Percentiles rank a stretch among this genome's conserved stretches.
Conservation (phyloP, 202 grass and related monocot species). For the Cymbopogon flexuosus region DNA sequence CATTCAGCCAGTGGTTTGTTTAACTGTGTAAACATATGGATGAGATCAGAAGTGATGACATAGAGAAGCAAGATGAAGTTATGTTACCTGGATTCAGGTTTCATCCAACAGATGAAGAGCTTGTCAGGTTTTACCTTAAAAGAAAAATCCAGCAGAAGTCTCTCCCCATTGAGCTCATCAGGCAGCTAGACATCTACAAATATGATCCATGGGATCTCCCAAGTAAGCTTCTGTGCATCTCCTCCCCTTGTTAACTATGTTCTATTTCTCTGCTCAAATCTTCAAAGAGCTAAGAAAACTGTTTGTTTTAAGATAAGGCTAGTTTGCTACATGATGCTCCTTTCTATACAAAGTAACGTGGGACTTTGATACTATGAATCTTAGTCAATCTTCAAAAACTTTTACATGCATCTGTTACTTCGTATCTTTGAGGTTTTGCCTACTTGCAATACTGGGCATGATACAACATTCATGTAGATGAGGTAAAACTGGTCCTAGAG, state of each 20-base stretch:
- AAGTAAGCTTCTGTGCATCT: constrained; percentile 59
- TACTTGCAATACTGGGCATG: neutral
- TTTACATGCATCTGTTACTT: constrained; percentile 24
- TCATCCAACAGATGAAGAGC: constrained; percentile 95
- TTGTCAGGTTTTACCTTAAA: constrained; percentile 88
- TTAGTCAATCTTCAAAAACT: neutral
- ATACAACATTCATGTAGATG: neutral
- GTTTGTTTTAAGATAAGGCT: constrained; percentile 17
- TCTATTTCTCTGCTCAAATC: constrained; percentile 7
- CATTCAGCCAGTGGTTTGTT: constrained; percentile 15
- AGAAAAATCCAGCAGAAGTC: constrained; percentile 88
- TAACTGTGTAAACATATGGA: constrained; percentile 35
- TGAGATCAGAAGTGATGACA: constrained; percentile 61
- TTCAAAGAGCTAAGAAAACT: constrained; percentile 15
- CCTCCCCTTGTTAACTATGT: neutral
- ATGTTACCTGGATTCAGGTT: constrained; percentile 93
- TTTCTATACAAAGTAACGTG: neutral
- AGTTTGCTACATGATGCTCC: neutral
- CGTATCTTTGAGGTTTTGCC: neutral
- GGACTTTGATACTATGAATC: neutral
- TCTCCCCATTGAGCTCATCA: constrained; percentile 92
- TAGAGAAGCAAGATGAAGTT: constrained; percentile 81
- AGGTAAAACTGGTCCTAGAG: neutral
- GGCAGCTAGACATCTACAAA: constrained; percentile 96
- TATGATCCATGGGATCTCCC: constrained; percentile 99